A percentile compares a stretch with the other conserved stretches of the same genome.
Evolutionary conservation across 2,329 filamentous ascomycete species (phyloP).

Genomic region (Tolypocladium amazonense): DNA sequence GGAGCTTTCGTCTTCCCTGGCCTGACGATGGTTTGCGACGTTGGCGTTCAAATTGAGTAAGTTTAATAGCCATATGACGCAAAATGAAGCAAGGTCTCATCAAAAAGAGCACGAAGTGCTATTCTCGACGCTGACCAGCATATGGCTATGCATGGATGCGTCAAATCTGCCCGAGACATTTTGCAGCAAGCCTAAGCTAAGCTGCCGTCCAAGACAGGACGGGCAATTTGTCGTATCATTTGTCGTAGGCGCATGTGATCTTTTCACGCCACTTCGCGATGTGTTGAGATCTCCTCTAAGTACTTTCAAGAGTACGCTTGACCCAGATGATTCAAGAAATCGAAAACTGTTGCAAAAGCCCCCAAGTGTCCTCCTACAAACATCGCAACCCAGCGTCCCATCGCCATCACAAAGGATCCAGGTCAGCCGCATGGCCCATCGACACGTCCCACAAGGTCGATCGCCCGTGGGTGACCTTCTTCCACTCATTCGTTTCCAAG

Average conservation of each 20-base stretch:
- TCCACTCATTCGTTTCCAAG: slow-evolving; percentile 14
- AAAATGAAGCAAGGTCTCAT: no score
- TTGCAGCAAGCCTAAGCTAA: neutral
- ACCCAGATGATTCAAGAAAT: neutral
- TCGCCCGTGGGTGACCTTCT: slow-evolving; percentile 13
- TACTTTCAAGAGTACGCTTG: neutral
- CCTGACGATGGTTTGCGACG: no score
- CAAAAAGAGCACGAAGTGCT: neutral
- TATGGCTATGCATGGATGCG: neutral
- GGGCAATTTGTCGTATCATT: neutral
- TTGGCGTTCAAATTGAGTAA: no score
- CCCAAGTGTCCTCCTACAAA: no score
- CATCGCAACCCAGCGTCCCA: neutral
- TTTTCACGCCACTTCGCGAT: neutral
- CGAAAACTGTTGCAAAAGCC: neutral
- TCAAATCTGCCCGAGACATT: neutral
- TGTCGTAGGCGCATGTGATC: neutral
- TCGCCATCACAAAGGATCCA: slow-evolving; percentile 7
- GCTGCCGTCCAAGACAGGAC: neutral
- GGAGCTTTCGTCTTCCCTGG: no score
- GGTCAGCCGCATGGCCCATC: slow-evolving; percentile 10
- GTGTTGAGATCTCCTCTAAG: neutral
- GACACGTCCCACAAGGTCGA: slow-evolving; percentile 12
- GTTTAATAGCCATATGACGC: no score
- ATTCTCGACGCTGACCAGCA: neutral